Base-by-base conservation (phyloP, 345 rosid genomes). In the Acer campestre region DNA sequence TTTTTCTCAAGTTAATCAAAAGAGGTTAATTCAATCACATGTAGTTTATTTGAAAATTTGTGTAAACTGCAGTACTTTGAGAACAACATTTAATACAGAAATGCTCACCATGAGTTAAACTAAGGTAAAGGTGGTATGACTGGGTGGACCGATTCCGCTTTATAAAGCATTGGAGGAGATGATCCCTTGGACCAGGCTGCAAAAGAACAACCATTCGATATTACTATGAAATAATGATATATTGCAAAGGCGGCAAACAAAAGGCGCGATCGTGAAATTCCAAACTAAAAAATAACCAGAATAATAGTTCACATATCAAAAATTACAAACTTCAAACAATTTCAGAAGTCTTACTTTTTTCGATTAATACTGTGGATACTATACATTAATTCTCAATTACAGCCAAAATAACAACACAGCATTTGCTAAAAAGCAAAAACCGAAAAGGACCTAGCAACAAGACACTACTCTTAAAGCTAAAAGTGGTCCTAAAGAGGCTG, bases 111-210 rank as follows among this genome's bases (percentile, higher is more conserved):
- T 80, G 85, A 40, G 88, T 92, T 81, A 92, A 82, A 6, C 91
- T 85, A 11, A 87, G 90, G 86, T 88, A 92, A 58, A 92, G 93
- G 75, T 82, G 80, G 81, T 88, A 90, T 3, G 93, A 84, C 40
- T 90, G 93, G 16, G 89, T 79, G 29, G 79, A 80, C 42, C 89
- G 81, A 74, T 86, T 84, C 68, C 94, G 87, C 82, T 82, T 89
- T 68, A 92, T 90, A 62, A 88, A 89, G 78, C 94, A 90, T 13
- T 87, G 92, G 71, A 92, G 80, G 72, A 85, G 86, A 72, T 68
- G 80, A 76, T 88, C 89, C 67, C 86, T 87, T 40, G 97, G 92
- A 58, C 97, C 97, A 74, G 97, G 90, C 97, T 92, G 87, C 88
- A 87, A 66, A 75, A 5, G 27, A 76, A 72, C 16, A 53, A 61